Evolutionary conservation across 805 yeast genomes (phyloP), one percentile per base, ranked within the genome.

Genomic region (Monosporozyma servazzii): DNA sequence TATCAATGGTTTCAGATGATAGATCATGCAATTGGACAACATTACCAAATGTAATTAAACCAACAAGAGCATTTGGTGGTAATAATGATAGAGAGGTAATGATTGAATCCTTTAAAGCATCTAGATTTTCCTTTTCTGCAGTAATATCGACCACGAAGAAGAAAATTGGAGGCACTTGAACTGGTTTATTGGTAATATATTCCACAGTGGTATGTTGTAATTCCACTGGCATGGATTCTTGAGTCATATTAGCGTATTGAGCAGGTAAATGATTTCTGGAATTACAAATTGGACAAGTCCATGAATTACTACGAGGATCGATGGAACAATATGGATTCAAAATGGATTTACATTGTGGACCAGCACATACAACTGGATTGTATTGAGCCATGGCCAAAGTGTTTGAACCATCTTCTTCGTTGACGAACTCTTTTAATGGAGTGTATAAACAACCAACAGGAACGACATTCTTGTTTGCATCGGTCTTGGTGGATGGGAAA

Each of bases 391-490:
- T 71, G 17, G 88, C 84, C 55, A 88, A 73, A 56, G 36, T 18
- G 20, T 43, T 42, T 5, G 44, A 23, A 4, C 51, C 51, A 13
- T 41, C 44, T 4, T 48, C 47, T 27, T 48, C 51, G 25, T 84
- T 89, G 53, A 84, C 85, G 58, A 86, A 79, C 52, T 80, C 80
- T 62, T 88, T 81, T 60, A 93, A 77, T 8, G 99, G 99, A n/a
- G 97, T 90, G 74, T 89, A 93, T 55, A 93, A 72, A 51, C 96
- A 84, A 42, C 97, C 96, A 37, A 93, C 83, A 11, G 99, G 99
- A 31, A 93, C 90, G 18, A 91, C 95, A 63, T 89, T 85, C 59
- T 93, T 85, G 61, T 84, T 83, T 18, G 96, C 93, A 68, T 93
- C 98, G 42, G 81, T 80, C 59, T 89, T 81, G 39, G 96, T 84